A percentile compares a stretch with the other conserved stretches of the same genome.
Evolutionary conservation across 805 yeast species (phyloP).

Genomic region (Priceomyces medius): DNA sequence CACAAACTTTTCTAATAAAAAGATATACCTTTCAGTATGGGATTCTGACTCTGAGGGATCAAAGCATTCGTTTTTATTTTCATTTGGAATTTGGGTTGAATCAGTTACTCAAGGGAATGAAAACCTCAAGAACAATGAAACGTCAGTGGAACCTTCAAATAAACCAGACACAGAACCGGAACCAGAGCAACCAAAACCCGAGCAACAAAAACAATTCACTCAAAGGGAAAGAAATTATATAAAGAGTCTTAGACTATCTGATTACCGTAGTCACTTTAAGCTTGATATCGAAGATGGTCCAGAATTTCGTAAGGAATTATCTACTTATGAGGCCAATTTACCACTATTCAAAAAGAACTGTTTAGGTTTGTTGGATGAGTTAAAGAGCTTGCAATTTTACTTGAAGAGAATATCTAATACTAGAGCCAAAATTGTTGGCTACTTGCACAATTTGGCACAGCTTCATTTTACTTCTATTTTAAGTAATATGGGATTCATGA

Average conservation of each 20-base stretch:
- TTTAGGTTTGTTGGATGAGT: conserved; percentile 28
- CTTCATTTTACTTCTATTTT: conserved; percentile 26
- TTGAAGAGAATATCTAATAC: conserved; percentile 18
- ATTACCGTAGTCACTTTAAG: conserved; percentile 29
- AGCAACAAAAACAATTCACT: not conserved
- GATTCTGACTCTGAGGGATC: conserved; percentile 15
- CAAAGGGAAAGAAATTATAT: not conserved
- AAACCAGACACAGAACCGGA: not conserved
- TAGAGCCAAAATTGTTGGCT: conserved; percentile 24
- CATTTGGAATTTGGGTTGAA: conserved; percentile 30
- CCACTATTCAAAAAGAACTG: conserved; percentile 28
- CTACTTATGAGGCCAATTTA: conserved; percentile 28
- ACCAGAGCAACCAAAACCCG: not conserved
- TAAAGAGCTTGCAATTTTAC: conserved; percentile 26
- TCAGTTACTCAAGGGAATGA: conserved; percentile 1
- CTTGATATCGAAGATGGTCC: conserved; percentile 45
- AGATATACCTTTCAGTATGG: conserved; percentile 27
- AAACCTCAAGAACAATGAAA: not conserved
- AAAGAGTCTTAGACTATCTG: conserved; percentile 8
- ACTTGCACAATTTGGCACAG: conserved; percentile 18
- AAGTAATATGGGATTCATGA: conserved; percentile 21
- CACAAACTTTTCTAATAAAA: conserved; percentile 12
- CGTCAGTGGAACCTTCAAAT: not conserved
- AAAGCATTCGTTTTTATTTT: conserved; percentile 18
- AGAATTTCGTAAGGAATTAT: conserved; percentile 35